Percentiles rank a stretch among this genome's conserved stretches.
Conservation (phyloP, 2,329 filamentous ascomycete species). For the Hypocreales sp. region DNA sequence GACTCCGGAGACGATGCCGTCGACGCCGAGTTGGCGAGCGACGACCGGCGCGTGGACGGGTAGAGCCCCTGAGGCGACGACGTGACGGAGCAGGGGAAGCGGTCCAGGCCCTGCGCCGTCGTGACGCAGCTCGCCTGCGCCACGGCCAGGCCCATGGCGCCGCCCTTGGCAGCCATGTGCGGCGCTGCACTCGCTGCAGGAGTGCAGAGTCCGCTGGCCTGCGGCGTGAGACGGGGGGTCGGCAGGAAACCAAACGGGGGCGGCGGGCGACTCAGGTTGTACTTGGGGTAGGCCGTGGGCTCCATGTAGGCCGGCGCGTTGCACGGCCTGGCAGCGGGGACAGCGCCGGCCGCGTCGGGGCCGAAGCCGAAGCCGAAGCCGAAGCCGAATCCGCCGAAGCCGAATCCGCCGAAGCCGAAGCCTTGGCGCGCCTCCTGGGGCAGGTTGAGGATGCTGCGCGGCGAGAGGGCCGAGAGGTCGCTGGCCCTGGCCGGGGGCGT, state of each 20-base stretch:
- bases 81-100: slow-evolving; percentile 29
- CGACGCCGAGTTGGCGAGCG: slow-evolving; percentile 46
- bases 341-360: too few species aligned
- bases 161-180: slow-evolving; percentile 29
- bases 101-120: slow-evolving; percentile 34
- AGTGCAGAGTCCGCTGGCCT: slow-evolving; percentile 39
- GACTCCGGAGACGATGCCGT: slow-evolving; percentile 51
- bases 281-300: too few species aligned
- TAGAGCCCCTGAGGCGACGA: slow-evolving; percentile 38
- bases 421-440: slow-evolving; percentile 20
- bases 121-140: slow-evolving; percentile 32
- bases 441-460: slow-evolving; percentile 28
- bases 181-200: slow-evolving; percentile 41
- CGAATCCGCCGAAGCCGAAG: slow-evolving; percentile 20
- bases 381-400: too few species aligned
- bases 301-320: slow-evolving; percentile 33
- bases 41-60: slow-evolving; percentile 38
- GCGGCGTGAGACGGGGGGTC: slow-evolving; percentile 42
- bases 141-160: slow-evolving; percentile 47
- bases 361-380: too few species aligned
- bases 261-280: slow-evolving; percentile 29
- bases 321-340: slow-evolving; percentile 23
- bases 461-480: slow-evolving; percentile 21
- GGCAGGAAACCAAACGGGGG: slow-evolving; percentile 40
- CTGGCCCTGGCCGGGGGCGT: slow-evolving; percentile 12